Percentiles rank a stretch among this genome's conserved stretches.
These are phyloP conservation scores for Saksenaea vasiformis DNA, from an alignment of 371 early-diverging fungal genomes.

Conservation along the genomic window DNA sequence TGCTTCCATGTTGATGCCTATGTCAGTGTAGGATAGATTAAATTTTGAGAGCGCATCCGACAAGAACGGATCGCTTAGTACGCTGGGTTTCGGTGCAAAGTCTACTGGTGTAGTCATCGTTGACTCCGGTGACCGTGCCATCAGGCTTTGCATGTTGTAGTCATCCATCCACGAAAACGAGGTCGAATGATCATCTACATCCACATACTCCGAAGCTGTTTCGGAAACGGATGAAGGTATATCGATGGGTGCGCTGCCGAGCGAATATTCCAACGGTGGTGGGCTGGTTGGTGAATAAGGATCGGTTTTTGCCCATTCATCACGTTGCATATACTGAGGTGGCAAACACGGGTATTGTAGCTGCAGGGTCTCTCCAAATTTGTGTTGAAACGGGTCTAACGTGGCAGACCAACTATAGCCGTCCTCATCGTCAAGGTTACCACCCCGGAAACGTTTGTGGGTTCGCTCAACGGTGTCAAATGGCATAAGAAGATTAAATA, in stretches of 20 bases:
- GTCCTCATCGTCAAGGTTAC: constrained; percentile 12
- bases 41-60: constrained; percentile 28
- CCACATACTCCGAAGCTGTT: constrained; percentile 4
- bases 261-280: constrained; percentile 1
- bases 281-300: neutral
- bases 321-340: neutral
- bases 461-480: constrained; percentile 34
- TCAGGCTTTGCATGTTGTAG: neutral
- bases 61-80: neutral
- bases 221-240: neutral
- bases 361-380: constrained; percentile 3
- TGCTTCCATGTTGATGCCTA: constrained; percentile 35
- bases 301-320: neutral
- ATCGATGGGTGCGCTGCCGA: neutral
- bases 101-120: constrained; percentile 5
- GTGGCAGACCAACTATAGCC: neutral
- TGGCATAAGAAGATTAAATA: constrained; percentile 20
- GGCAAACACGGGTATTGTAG: neutral
- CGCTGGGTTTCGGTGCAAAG: neutral
- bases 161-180: constrained; percentile 2
- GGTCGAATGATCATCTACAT: neutral
- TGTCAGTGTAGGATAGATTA: constrained; percentile 31
- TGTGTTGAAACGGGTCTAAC: neutral
- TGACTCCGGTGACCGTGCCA: constrained; percentile 20
- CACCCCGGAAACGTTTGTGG: constrained; percentile 22